phyloP scores from a whole-genome alignment of 1,284 basidiomycete genomes.

The Melampsora americana region DNA sequence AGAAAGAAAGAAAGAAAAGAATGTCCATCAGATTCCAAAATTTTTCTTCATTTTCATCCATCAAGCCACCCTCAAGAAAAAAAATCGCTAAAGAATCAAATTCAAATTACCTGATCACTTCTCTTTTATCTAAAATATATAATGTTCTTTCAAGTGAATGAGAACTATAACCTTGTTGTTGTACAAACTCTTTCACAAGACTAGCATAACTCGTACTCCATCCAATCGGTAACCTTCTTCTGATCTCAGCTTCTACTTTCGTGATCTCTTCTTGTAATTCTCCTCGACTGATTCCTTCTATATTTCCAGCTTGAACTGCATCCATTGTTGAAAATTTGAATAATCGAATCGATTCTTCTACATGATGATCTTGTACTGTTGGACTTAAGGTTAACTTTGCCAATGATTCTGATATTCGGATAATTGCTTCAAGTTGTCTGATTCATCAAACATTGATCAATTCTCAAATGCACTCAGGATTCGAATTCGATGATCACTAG shows the following conservation, averaged over 20 bases:
- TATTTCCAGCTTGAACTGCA: slow-evolving; percentile 86
- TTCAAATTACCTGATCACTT: slow-evolving; percentile 70
- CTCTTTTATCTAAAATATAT: slow-evolving; percentile 89
- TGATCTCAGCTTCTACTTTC: slow-evolving; percentile 85
- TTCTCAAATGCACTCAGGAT: background rate
- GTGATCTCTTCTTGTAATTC: slow-evolving; percentile 92
- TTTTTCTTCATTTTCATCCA: too few relatives aligned
- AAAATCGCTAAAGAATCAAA: background rate
- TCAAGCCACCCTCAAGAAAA: background rate
- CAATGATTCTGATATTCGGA: slow-evolving; percentile 93
- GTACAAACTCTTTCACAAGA: slow-evolving; percentile 91
- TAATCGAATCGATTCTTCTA: slow-evolving; percentile 94
- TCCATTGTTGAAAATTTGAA: slow-evolving; percentile 99
- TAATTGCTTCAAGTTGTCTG: slow-evolving; percentile 97
- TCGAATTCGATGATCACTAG: background rate
- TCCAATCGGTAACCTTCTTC: slow-evolving; percentile 83
- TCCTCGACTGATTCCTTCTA: slow-evolving; percentile 86
- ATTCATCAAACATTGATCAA: background rate
- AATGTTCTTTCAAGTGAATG: slow-evolving; percentile 90
- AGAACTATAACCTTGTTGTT: slow-evolving; percentile 80
- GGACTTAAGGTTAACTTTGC: slow-evolving; percentile 89
- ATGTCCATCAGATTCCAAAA: background rate
- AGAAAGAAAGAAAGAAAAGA: background rate
- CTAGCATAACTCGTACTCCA: slow-evolving; percentile 96
- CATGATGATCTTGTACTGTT: slow-evolving; percentile 84